These are phyloP conservation scores for Rubus parviflorus DNA, from an alignment of 306 rosid species.

Conservation along the genomic window DNA sequence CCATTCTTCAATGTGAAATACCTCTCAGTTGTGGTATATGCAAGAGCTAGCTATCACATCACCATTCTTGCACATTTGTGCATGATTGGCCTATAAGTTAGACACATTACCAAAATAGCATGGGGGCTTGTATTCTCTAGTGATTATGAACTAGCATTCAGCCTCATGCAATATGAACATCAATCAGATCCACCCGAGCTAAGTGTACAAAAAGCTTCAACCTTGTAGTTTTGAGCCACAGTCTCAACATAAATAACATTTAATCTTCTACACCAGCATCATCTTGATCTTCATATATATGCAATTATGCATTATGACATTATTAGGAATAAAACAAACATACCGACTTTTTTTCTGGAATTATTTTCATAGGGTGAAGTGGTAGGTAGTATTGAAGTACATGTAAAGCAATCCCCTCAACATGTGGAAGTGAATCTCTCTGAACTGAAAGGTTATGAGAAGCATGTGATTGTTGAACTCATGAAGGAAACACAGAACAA, in stretches of 20 bases:
- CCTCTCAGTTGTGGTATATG: background rate
- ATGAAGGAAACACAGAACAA: constrained; percentile 53
- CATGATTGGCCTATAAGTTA: background rate
- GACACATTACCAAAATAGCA: background rate
- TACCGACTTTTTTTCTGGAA: background rate
- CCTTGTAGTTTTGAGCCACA: background rate
- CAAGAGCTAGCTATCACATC: background rate
- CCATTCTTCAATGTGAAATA: too few species aligned
- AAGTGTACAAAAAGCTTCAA: background rate
- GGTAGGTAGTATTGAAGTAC: constrained; percentile 52
- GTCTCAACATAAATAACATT: background rate
- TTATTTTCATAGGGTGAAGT: constrained; percentile 55
- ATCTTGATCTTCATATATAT: background rate
- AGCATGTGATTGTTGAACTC: constrained; percentile 67
- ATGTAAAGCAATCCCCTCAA: constrained; percentile 48
- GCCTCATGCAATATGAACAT: background rate
- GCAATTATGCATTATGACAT: background rate
- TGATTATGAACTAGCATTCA: background rate
- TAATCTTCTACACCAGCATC: background rate
- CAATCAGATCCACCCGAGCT: background rate
- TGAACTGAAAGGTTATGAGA: constrained; percentile 69
- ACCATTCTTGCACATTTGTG: background rate
- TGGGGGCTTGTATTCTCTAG: background rate
- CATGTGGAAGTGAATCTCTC: constrained; percentile 79
- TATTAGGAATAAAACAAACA: background rate